Evolutionary conservation across 345 rosid genomes (phyloP).

Genomic region (Gossypium australe): DNA sequence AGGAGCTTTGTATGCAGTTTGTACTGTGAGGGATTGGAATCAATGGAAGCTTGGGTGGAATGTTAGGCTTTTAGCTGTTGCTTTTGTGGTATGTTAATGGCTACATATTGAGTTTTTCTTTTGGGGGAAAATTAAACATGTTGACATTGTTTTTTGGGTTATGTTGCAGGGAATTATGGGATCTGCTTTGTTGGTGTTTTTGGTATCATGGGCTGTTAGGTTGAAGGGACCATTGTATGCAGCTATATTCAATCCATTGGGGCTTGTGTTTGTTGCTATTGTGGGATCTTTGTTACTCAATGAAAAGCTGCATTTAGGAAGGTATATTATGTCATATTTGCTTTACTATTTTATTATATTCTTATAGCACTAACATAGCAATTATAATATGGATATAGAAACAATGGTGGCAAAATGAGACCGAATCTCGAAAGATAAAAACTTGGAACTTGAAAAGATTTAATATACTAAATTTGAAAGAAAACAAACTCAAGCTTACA

Average conservation of each 20-base stretch:
- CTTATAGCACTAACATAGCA: no score
- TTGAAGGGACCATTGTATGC: slow-evolving; percentile 38
- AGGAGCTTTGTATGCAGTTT: slow-evolving; percentile 28
- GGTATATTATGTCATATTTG: slow-evolving; percentile 9
- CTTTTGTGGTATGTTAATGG: slow-evolving; percentile 29
- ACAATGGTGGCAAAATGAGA: neutral
- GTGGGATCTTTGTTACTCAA: slow-evolving; percentile 24
- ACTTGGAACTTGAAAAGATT: no score
- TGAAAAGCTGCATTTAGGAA: slow-evolving; percentile 39
- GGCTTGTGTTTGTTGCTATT: slow-evolving; percentile 31
- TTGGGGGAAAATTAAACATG: neutral
- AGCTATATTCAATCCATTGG: slow-evolving; percentile 34
- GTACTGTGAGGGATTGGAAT: slow-evolving; percentile 36
- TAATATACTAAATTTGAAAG: no score
- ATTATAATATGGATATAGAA: neutral
- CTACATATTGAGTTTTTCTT: no score
- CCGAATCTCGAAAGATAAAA: neutral
- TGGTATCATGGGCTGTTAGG: slow-evolving; percentile 24
- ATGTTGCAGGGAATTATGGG: slow-evolving; percentile 31
- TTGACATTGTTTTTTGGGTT: neutral
- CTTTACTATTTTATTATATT: neutral
- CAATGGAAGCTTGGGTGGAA: slow-evolving; percentile 63
- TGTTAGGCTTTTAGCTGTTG: slow-evolving; percentile 36
- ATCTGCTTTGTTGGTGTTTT: slow-evolving; percentile 26
- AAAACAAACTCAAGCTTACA: no score